Evolutionary conservation across 2,329 filamentous ascomycete genomes (phyloP).

Genomic region (Colletotrichum sp.): DNA sequence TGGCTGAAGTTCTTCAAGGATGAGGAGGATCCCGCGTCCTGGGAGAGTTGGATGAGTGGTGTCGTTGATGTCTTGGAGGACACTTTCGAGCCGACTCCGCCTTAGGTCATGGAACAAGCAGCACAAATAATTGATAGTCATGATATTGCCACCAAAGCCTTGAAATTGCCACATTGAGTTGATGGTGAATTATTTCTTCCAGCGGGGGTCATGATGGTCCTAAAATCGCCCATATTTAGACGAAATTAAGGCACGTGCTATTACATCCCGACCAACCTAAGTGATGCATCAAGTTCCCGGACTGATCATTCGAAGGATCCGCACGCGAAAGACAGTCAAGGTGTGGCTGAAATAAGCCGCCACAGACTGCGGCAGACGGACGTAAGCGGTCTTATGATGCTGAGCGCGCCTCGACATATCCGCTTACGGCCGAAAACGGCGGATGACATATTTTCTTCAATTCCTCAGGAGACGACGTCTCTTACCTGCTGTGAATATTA

Average conservation of each 20-base stretch:
- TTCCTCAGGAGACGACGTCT: not conserved
- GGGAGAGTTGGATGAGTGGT: conserved; percentile 13
- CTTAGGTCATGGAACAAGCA: not conserved
- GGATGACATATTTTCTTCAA: not conserved
- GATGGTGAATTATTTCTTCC: not conserved
- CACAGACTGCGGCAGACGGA: not conserved
- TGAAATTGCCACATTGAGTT: not conserved
- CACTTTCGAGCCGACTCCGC: not conserved
- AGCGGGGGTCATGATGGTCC: not conserved
- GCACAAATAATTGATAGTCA: not conserved
- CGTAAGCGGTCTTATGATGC: not conserved
- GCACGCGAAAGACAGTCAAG: not conserved
- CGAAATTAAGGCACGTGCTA: not conserved
- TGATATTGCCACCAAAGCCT: rapidly evolving
- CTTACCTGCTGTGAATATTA: not conserved
- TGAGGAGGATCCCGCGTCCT: conserved; percentile 1
- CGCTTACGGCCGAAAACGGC: not conserved
- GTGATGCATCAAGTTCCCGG: not conserved
- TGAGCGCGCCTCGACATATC: not conserved
- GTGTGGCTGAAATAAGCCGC: not conserved
- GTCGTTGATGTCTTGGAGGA: conserved; percentile 9
- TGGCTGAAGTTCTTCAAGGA: conserved; percentile 22
- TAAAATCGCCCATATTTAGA: not conserved
- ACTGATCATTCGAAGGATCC: not conserved
- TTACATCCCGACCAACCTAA: not conserved